A percentile compares a stretch with the other conserved stretches of the same genome.
Conservation (phyloP, 345 rosid species). For the Eucalyptus polyanthemos region DNA sequence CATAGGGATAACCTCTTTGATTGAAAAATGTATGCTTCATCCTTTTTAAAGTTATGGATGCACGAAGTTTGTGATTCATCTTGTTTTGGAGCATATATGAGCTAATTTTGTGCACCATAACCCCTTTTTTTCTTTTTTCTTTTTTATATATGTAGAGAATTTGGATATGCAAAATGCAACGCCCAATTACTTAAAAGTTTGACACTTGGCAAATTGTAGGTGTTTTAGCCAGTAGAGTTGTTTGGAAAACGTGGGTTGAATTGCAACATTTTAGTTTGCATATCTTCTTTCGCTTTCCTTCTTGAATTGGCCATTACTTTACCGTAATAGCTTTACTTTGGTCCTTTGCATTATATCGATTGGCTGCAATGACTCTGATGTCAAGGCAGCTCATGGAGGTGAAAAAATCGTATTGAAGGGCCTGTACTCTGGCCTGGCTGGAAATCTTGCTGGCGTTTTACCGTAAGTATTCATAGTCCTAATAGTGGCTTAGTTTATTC, state of each 20-base stretch:
- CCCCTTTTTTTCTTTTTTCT: background rate
- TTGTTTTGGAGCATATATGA: background rate
- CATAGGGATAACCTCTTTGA: background rate
- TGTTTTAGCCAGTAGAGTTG: background rate
- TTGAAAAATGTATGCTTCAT: background rate
- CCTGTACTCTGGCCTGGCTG: constrained; percentile 71
- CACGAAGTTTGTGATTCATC: background rate
- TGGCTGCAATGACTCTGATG: background rate
- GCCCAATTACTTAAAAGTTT: background rate
- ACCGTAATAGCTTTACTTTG: background rate
- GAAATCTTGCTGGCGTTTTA: constrained; percentile 68
- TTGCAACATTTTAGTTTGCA: background rate
- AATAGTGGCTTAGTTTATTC: background rate
- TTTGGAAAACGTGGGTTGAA: background rate
- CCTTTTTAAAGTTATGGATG: background rate
- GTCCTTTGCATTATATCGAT: background rate
- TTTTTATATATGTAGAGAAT: background rate
- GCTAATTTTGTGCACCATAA: background rate
- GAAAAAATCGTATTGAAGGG: constrained; percentile 56
- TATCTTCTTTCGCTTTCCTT: background rate
- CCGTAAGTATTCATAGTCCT: constrained; percentile 41
- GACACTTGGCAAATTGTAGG: background rate
- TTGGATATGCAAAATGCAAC: background rate
- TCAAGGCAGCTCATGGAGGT: constrained; percentile 53
- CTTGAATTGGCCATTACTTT: background rate